Base-by-base conservation (phyloP, 805 yeast genomes). In the Ogataea nonfermentans region DNA sequence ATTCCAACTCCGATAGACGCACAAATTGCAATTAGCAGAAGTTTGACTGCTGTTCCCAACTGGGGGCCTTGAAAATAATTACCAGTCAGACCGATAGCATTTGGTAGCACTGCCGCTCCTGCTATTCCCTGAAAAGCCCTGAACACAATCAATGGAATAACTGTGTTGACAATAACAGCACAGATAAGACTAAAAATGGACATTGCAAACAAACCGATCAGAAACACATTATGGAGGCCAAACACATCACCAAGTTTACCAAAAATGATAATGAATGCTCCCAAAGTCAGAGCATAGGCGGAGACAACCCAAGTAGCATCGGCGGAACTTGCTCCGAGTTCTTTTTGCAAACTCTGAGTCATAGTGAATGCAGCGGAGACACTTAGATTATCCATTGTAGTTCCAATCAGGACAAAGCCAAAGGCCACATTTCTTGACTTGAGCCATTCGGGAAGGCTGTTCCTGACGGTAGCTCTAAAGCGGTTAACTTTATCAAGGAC, bases 81-180 rank as follows among this genome's bases (percentile, higher is more conserved):
- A 2, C 51, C 59, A 6, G 52, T 44, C 5, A 58, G 12, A 1
- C 53, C 52, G 37, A 46, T 35, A 2, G 48, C 43, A 26, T 51
- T 44, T 2, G 76, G 76, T 12, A 72, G 53, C 8, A 67, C 41
- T 4, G 66, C 59, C 1, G 75, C 64, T 2, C 67, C 76, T 12
- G 66, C 60, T 6, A 70, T 48, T 9, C 76, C 76, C 47, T 71
- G 76, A 1, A 72, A 35, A 1, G 74, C 73, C 46, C 76, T 56
- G 35, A 72, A 61, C 0, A 71, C 63, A 35, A 70, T 65, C 35
- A 71, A 49, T 1, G 56, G 68, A 30, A 47, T 60, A 28, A 68
- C 39, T 10, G 63, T 54, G 12, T 58, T 57, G 17, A 40, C 57
- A 30, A 70, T 62, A 5, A 60, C 46, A 0, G 71, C 75, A 45